phyloP scores from a whole-genome alignment of 768 basidiomycete species.

The Collybia sp. region DNA sequence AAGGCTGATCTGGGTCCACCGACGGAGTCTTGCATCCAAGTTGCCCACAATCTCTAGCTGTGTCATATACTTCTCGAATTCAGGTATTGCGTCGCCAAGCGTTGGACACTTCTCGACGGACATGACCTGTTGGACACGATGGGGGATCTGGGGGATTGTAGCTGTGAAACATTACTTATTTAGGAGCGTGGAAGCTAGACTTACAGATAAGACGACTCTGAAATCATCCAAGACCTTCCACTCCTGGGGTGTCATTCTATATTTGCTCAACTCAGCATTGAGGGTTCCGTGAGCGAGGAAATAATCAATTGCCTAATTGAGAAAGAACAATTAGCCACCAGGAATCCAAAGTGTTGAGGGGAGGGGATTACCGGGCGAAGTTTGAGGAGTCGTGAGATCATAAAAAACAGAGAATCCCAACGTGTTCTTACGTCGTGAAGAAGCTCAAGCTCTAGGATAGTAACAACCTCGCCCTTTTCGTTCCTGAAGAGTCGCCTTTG shows the following conservation, averaged over 20 bases:
- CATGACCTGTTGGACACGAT: conserved; percentile 4
- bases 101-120: conserved; percentile 6
- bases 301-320: neutral
- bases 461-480: no score
- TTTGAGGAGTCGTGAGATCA: conserved; percentile 9
- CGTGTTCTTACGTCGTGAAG: conserved; percentile 11
- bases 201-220: no score
- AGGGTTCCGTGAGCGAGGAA: neutral
- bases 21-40: neutral
- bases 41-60: conserved; percentile 1
- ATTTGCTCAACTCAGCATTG: neutral
- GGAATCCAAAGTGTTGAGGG: neutral
- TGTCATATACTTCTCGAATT: conserved; percentile 9
- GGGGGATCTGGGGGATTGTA: neutral
- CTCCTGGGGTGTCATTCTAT: no score
- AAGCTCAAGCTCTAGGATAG: no score
- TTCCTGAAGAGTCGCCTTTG: no score
- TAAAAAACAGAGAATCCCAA: conserved; percentile 9
- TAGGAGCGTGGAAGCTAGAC: no score
- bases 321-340: neutral
- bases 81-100: conserved; percentile 6
- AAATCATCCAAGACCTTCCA: no score
- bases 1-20: conserved; percentile 4
- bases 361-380: conserved; percentile 5
- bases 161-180: neutral